These are phyloP conservation scores for Wickerhamiella azymoides DNA, from an alignment of 805 yeast genomes.

Conservation along the genomic window DNA sequence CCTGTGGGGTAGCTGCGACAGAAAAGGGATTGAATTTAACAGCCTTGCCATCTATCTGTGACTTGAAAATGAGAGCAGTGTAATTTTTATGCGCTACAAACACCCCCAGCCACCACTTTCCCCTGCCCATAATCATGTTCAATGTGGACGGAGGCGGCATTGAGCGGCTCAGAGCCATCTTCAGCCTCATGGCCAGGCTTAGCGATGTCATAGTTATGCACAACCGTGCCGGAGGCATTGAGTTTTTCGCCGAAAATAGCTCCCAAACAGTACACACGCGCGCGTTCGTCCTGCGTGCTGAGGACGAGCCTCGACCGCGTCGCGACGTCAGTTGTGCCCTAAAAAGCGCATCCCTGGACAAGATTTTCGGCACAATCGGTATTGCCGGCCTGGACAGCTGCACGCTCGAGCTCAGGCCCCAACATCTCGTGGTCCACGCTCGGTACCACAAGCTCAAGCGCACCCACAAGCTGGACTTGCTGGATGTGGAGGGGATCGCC, in stretches of 20 bases:
- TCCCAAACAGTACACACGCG: constrained; percentile 2
- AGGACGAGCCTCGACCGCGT: background rate
- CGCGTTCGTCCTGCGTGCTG: background rate
- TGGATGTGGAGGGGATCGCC: too few species aligned
- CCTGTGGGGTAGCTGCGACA: too few species aligned
- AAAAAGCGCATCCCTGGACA: background rate
- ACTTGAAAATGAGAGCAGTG: too few species aligned
- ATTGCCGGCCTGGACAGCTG: background rate
- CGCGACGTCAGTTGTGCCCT: background rate
- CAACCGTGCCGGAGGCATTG: background rate
- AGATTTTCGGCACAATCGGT: background rate
- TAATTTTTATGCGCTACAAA: too few species aligned
- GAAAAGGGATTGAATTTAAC: too few species aligned
- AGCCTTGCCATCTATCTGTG: too few species aligned
- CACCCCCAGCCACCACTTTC: too few species aligned
- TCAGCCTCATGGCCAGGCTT: background rate
- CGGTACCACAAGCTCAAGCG: background rate
- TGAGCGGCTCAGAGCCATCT: background rate
- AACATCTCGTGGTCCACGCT: background rate
- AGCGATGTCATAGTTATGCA: background rate
- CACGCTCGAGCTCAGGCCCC: background rate
- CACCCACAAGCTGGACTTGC: constrained; percentile 1
- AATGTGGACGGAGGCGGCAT: background rate
- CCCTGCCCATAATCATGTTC: constrained; percentile 4
- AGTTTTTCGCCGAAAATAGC: background rate